Base-by-base conservation (phyloP, 2,329 filamentous ascomycete genomes). In the Torrubiella hemipterigena region DNA sequence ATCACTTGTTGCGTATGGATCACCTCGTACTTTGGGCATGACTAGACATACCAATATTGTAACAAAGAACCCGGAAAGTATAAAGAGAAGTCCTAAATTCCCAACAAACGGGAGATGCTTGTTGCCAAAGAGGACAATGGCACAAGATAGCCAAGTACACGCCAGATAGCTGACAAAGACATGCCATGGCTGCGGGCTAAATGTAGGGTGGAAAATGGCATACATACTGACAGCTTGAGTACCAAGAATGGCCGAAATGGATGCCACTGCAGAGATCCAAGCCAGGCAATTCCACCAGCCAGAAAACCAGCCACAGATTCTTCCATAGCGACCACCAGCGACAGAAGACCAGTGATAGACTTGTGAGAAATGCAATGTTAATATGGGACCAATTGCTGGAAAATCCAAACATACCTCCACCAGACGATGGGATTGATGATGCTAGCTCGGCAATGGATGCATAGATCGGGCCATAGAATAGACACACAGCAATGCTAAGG, bases 331-430 rank as follows among this genome's bases (percentile, higher is more conserved):
- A 3, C 72, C 72, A 0, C 68, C 65, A 3, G 69, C 73, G 7
- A 75, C 58, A 11, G 68, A 64, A 3, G 71, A 71, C 67, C 69
- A 76, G 42, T 76, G 71, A 35, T 77, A 77, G 5, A 76, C 67
- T 16, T 14, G 15, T 11, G 11, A 31, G n/a, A 17, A 16, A 31
- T n/a, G 4, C 3, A 13, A 13, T 24, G 27, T 18, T 11, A 7
- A 18, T 6, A 6, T 24, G 15, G 11, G 22, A 24, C 22, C 6
- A 24, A 24, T 24, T 5, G 14, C 6, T 14, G 26, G 10, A 12
- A 15, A 10, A 13, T 28, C 12, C 10, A 28, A 17, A 16, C 13
- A n/a, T 25, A 34, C 32, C 32, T 13, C 69, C 71, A 33, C 63
- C 67, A 6, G 68, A 64, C 2, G 69, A 74, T n/a, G 73, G 73